These are phyloP conservation scores for Exophiala xenobiotica DNA, from an alignment of 2,329 filamentous ascomycete species.

Conservation along the genomic window DNA sequence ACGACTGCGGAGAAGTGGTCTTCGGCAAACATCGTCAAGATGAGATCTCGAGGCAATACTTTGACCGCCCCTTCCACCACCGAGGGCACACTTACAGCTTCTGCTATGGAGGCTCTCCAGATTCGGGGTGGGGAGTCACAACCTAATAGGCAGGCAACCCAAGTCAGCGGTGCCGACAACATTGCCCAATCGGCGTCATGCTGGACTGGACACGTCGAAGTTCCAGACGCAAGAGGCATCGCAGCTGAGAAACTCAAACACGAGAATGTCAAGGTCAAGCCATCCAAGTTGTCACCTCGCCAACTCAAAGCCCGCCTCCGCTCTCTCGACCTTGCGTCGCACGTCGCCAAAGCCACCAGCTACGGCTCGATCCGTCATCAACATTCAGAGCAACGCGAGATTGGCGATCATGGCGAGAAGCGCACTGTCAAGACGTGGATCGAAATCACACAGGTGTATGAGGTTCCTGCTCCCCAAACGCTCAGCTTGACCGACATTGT, in stretches of 20 bases:
- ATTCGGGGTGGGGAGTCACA: constrained; percentile 6
- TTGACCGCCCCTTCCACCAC: not conserved
- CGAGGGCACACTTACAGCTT: too few species aligned
- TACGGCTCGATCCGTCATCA: constrained; percentile 16
- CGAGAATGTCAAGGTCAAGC: too few species aligned
- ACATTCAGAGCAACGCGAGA: constrained; percentile 14
- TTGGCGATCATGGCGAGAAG: constrained; percentile 14
- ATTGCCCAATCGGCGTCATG: too few species aligned
- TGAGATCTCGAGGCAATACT: not conserved
- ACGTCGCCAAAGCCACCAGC: constrained; percentile 13
- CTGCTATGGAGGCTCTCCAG: not conserved
- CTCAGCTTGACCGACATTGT: constrained; percentile 12
- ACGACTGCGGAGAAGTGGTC: constrained; percentile 11
- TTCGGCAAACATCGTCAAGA: not conserved
- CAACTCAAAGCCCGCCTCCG: constrained; percentile 3
- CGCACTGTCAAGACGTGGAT: constrained; percentile 24
- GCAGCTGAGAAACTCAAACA: too few species aligned
- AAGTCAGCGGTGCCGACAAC: too few species aligned
- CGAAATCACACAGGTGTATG: constrained; percentile 20
- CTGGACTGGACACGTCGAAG: too few species aligned
- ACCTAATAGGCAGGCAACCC: too few species aligned
- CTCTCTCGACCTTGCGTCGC: constrained; percentile 9
- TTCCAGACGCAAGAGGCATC: too few species aligned
- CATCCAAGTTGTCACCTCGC: too few species aligned
- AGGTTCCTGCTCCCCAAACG: constrained; percentile 5